Conservation (phyloP, 352 stramenopile genomes). For the Phytopythium delawarense region DNA sequence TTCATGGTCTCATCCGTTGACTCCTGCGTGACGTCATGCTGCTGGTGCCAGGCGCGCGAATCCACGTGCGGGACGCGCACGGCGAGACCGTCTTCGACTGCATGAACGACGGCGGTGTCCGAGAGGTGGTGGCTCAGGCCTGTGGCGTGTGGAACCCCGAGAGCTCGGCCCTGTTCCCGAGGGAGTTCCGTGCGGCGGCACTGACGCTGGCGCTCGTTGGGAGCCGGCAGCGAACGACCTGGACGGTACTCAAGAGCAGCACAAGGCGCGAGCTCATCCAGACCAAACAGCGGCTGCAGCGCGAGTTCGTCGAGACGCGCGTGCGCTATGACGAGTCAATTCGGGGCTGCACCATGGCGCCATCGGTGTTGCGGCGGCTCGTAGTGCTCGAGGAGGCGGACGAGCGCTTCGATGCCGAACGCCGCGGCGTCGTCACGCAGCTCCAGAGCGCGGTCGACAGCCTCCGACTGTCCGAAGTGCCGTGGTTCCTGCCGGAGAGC, state of each 20-base stretch:
- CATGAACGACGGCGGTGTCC: slow-evolving; percentile 28
- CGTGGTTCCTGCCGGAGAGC: slow-evolving; percentile 20
- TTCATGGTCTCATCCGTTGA: background rate
- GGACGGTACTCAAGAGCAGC: slow-evolving; percentile 10
- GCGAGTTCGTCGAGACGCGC: slow-evolving; percentile 42
- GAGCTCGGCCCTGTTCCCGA: slow-evolving; percentile 44
- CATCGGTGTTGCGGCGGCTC: slow-evolving; percentile 36
- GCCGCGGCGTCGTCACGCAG: slow-evolving; percentile 16
- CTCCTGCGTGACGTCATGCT: background rate
- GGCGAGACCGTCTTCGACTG: slow-evolving; percentile 45
- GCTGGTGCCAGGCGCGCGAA: slow-evolving; percentile 25
- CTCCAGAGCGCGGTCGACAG: slow-evolving; percentile 29
- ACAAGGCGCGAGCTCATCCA: slow-evolving; percentile 25
- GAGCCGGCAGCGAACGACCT: slow-evolving; percentile 26
- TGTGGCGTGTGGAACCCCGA: slow-evolving; percentile 28
- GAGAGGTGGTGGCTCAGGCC: slow-evolving; percentile 27
- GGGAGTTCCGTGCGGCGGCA: slow-evolving; percentile 31
- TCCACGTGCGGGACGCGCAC: slow-evolving; percentile 38
- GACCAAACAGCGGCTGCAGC: slow-evolving; percentile 29
- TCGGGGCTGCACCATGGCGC: slow-evolving; percentile 25
- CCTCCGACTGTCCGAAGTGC: slow-evolving; percentile 21
- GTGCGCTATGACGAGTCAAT: slow-evolving; percentile 45
- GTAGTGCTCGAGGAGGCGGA: slow-evolving; percentile 30
- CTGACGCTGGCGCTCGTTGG: slow-evolving; percentile 34
- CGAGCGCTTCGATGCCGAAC: slow-evolving; percentile 29